Evolutionary conservation across 2,329 filamentous ascomycete species (phyloP).

Genomic region (Zymoseptoria ardabiliae): DNA sequence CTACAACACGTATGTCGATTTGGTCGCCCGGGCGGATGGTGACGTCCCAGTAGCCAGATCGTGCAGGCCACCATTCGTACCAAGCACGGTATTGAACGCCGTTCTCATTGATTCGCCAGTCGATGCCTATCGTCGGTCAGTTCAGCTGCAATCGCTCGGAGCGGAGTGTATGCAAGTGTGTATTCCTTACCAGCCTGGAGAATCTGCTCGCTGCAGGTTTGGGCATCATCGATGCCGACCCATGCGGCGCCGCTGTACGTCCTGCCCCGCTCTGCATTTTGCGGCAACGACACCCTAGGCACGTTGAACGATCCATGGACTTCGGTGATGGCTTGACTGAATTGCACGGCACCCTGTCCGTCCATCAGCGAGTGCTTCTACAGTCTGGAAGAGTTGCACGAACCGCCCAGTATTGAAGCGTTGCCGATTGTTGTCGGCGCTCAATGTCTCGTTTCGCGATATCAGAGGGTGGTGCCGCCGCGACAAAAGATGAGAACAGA

Average conservation of each 20-base stretch:
- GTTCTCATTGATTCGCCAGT: constrained; percentile 45
- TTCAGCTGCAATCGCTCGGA: constrained; percentile 28
- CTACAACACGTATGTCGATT: constrained; percentile 36
- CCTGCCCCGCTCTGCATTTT: constrained; percentile 29
- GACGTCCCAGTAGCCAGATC: constrained; percentile 47
- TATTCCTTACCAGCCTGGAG: constrained; percentile 24
- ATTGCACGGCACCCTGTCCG: constrained; percentile 45
- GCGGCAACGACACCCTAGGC: constrained; percentile 41
- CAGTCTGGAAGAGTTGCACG: neutral
- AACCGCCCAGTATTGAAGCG: neutral
- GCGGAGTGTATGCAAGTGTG: neutral
- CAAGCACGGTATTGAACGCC: constrained; percentile 47
- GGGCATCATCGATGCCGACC: constrained; percentile 58
- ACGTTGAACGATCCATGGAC: constrained; percentile 50
- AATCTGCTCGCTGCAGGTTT: constrained; percentile 41
- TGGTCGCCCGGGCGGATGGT: constrained; percentile 39
- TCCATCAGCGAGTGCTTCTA: neutral
- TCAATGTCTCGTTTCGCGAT: neutral
- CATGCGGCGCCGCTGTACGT: constrained; percentile 47
- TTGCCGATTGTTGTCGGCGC: neutral
- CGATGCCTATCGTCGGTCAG: constrained; percentile 48
- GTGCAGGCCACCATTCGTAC: constrained; percentile 57
- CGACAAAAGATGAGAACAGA: neutral
- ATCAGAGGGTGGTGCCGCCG: neutral
- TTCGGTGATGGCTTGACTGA: constrained; percentile 44